A percentile compares a stretch with the other conserved stretches of the same genome.
Evolutionary conservation across 2,329 filamentous ascomycete genomes (phyloP).

Genomic region (Fusarium albosuccineum): DNA sequence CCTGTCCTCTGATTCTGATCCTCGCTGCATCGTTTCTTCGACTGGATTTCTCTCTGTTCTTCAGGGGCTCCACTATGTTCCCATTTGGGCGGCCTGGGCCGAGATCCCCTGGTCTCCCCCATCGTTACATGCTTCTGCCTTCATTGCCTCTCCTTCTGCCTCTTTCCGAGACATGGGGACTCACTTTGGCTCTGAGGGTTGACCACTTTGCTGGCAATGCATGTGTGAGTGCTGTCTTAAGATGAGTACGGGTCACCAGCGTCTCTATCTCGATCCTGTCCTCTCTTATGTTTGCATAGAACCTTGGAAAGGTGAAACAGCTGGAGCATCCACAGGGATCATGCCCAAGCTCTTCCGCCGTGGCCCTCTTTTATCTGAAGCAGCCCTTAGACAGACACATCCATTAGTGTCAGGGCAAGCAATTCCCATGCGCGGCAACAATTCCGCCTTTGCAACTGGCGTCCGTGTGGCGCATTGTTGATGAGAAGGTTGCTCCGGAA

Average conservation of each 20-base stretch:
- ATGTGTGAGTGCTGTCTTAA: neutral
- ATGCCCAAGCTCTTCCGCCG: neutral
- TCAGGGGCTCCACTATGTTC: neutral
- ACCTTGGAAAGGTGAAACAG: slow-evolving; percentile 17
- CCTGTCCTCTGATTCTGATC: neutral
- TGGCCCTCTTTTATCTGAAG: slow-evolving; percentile 17
- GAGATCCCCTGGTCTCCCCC: slow-evolving; percentile 1
- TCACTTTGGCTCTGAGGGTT: no score
- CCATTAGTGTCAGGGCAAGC: no score
- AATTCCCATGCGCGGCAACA: no score
- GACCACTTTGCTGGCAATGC: neutral
- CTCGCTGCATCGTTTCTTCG: neutral
- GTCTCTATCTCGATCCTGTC: neutral
- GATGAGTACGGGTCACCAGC: neutral
- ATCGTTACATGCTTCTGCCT: slow-evolving; percentile 1
- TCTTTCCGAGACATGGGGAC: no score
- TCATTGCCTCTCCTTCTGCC: neutral
- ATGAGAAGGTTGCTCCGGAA: no score
- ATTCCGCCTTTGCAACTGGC: no score
- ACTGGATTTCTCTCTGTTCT: neutral
- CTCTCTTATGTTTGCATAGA: neutral
- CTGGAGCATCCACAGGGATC: slow-evolving; percentile 12
- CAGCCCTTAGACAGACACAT: neutral
- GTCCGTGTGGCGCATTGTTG: no score
- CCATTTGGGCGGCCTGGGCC: slow-evolving; percentile 11